Percentiles rank a stretch among this genome's conserved stretches.
Conservation (phyloP, 2,329 filamentous ascomycete genomes). For the Graphilbum sp. region DNA sequence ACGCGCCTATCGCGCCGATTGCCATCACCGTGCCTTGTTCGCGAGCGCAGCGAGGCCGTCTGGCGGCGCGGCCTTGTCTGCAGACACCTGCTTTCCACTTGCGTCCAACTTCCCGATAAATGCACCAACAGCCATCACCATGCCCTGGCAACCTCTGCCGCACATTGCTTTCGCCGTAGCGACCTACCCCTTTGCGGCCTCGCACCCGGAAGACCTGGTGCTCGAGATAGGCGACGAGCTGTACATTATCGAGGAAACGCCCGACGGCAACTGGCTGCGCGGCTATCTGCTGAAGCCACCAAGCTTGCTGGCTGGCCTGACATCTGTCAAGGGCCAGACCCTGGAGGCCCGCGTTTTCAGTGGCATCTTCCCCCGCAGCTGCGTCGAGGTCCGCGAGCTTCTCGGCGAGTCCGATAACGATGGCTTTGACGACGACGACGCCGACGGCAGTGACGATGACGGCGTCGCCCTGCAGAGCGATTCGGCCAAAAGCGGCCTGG, state of each 20-base stretch:
- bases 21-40: no score
- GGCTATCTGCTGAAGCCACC: conserved; percentile 92
- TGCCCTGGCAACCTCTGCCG: conserved; percentile 95
- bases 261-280: conserved; percentile 81
- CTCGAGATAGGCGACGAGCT: conserved; percentile 96
- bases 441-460: conserved; percentile 16
- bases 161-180: conserved; percentile 97
- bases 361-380: conserved; percentile 91
- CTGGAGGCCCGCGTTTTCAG: conserved; percentile 93
- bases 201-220: conserved; percentile 76
- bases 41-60: no score
- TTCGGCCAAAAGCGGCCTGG: conserved; percentile 37
- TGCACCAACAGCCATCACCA: conserved; percentile 26
- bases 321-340: conserved; percentile 78
- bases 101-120: not conserved
- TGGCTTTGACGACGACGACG: conserved; percentile 23
- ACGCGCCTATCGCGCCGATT: no score
- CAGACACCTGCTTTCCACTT: no score
- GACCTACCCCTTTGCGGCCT: conserved; percentile 81
- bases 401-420: conserved; percentile 57
- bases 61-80: no score
- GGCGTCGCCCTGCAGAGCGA: conserved; percentile 19
- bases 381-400: conserved; percentile 87
- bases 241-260: conserved; percentile 95
- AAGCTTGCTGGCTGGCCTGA: conserved; percentile 79